Conservation (phyloP, 2,329 filamentous ascomycete species). For the Nemania bipapillata region DNA sequence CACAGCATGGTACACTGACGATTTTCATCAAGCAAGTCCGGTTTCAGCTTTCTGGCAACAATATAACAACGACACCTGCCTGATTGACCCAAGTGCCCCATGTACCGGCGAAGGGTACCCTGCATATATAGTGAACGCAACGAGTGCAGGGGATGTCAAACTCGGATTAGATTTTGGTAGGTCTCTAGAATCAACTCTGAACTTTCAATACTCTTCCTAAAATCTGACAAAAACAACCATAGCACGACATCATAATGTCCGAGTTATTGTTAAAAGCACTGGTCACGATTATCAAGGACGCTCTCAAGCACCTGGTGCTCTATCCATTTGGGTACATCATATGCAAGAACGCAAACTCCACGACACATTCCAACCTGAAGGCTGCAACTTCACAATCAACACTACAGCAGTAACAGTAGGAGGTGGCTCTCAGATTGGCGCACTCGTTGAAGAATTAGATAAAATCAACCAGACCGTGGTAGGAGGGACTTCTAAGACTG, state of each 20-base stretch:
- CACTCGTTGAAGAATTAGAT: conserved; percentile 60
- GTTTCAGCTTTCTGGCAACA: background rate
- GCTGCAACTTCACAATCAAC: background rate
- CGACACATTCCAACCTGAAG: background rate
- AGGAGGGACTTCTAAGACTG: conserved; percentile 64
- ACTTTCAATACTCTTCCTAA: background rate
- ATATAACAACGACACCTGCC: background rate
- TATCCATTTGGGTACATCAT: background rate
- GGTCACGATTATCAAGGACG: background rate
- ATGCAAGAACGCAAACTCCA: background rate
- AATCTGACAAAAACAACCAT: background rate
- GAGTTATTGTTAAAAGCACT: background rate
- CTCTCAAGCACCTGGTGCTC: background rate
- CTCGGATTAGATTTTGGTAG: background rate
- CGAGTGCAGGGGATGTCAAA: background rate
- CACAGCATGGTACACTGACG: background rate
- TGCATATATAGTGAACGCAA: background rate
- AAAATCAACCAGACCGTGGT: conserved; percentile 61
- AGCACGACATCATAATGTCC: background rate
- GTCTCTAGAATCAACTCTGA: background rate
- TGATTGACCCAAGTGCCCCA: background rate
- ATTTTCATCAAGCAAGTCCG: background rate
- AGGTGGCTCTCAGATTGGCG: conserved; percentile 63
- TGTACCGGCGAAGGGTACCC: background rate
- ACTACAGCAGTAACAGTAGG: conserved; percentile 61